Evolutionary conservation across 2,329 filamentous ascomycete species (phyloP).

Genomic region (Diplocarpon rosae): DNA sequence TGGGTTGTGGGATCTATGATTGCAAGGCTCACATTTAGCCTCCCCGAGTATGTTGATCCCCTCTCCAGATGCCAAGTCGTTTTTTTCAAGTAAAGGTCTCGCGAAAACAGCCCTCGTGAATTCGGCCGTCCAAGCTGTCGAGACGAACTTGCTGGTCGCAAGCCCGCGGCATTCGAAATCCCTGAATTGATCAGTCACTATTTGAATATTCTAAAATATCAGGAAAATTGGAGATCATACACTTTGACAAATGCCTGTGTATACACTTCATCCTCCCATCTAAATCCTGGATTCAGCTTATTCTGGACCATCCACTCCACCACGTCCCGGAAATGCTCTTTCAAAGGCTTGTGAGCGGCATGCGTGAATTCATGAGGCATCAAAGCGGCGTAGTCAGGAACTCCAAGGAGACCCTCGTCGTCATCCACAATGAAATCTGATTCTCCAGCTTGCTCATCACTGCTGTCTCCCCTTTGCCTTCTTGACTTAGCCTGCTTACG

Average conservation of each 20-base stretch:
- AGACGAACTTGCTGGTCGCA: conserved; percentile 60
- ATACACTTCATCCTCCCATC: conserved; percentile 53
- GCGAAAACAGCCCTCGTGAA: conserved; percentile 57
- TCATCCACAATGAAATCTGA: conserved; percentile 54
- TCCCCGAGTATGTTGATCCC: conserved; percentile 33
- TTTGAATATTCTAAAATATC: too few species aligned
- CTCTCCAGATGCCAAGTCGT: conserved; percentile 25
- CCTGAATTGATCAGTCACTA: neutral
- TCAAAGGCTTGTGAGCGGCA: conserved; percentile 53
- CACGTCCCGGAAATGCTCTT: conserved; percentile 62
- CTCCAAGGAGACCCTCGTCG: conserved; percentile 46
- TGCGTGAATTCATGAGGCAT: conserved; percentile 61
- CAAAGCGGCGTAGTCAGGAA: conserved; percentile 34
- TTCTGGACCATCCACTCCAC: conserved; percentile 77
- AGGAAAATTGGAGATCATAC: neutral
- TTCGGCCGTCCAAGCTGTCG: conserved; percentile 55
- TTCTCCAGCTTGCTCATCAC: conserved; percentile 22
- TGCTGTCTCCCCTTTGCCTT: neutral
- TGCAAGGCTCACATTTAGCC: conserved; percentile 43
- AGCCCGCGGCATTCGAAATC: conserved; percentile 60
- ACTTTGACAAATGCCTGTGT: conserved; percentile 58
- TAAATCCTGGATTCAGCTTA: conserved; percentile 62
- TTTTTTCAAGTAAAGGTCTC: conserved; percentile 43
- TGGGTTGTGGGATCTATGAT: conserved; percentile 56
- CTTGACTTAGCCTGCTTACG: conserved; percentile 1